These are phyloP conservation scores for Cryphonectria carpinicola DNA, from an alignment of 2,329 filamentous ascomycete genomes.

Conservation along the genomic window DNA sequence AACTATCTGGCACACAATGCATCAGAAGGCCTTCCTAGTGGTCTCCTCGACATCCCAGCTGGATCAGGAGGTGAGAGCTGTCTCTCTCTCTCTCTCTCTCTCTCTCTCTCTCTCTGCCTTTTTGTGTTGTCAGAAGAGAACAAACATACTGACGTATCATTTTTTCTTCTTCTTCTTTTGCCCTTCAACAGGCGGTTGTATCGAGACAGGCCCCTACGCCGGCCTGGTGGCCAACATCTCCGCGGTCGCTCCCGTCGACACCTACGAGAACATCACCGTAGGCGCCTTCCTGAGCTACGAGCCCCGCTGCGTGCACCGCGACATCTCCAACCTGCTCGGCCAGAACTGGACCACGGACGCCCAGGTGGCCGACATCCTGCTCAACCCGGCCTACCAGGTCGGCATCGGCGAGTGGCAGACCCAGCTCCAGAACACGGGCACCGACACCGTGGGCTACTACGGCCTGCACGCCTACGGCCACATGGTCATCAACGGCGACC, in stretches of 20 bases:
- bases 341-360: conserved; percentile 12
- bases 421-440: conserved; percentile 12
- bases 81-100: background rate
- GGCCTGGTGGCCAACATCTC: conserved; percentile 9
- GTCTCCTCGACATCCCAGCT: conserved; percentile 9
- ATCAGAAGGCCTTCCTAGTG: background rate
- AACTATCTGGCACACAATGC: conserved; percentile 8
- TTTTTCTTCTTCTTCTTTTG: too few relatives aligned
- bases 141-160: background rate
- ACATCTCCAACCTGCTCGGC: conserved; percentile 3
- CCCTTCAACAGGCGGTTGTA: conserved; percentile 1
- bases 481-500: conserved; percentile 38
- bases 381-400: conserved; percentile 8
- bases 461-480: conserved; percentile 41
- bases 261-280: conserved; percentile 10
- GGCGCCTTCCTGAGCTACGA: conserved; percentile 12
- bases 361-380: conserved; percentile 11
- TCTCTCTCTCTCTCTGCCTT: background rate
- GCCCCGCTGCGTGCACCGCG: conserved; percentile 9
- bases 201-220: conserved; percentile 12
- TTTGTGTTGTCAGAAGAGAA: background rate
- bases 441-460: conserved; percentile 10
- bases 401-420: conserved; percentile 16
- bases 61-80: conserved; percentile 6
- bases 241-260: conserved; percentile 6